Percentiles rank a stretch among this genome's conserved stretches.
Conservation (phyloP, 306 rosid genomes). For the Vigna hirtella region DNA sequence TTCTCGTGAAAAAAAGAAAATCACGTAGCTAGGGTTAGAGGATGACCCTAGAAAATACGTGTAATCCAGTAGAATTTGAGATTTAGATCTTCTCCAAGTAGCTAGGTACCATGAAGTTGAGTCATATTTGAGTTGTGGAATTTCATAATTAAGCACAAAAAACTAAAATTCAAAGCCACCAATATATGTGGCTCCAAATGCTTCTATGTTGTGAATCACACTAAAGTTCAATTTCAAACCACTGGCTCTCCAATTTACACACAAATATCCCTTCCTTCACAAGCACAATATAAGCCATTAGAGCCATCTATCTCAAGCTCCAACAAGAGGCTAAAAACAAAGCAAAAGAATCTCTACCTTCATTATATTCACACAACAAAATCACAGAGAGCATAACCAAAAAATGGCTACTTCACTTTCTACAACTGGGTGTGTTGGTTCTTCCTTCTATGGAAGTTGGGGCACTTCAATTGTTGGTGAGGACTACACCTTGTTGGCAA, state of each 20-base stretch:
- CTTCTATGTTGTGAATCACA: conserved; percentile 41
- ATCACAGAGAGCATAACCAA: background rate
- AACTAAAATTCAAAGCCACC: conserved; percentile 61
- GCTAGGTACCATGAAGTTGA: conserved; percentile 39
- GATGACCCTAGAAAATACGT: conserved; percentile 38
- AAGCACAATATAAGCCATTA: conserved; percentile 51
- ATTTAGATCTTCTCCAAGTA: conserved; percentile 42
- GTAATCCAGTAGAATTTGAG: conserved; percentile 46
- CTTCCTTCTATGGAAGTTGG: conserved; percentile 84
- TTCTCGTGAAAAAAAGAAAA: no score
- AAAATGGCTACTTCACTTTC: conserved; percentile 72
- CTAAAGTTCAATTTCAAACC: conserved; percentile 60
- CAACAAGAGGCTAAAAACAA: conserved; percentile 16
- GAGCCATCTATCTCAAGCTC: conserved; percentile 39
- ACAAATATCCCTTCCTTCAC: conserved; percentile 61
- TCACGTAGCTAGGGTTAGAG: no score
- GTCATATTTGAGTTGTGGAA: conserved; percentile 41
- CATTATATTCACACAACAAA: conserved; percentile 22
- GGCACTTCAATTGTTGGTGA: conserved; percentile 76
- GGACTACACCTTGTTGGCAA: conserved; percentile 58
- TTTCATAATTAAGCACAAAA: background rate
- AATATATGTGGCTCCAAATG: conserved; percentile 58
- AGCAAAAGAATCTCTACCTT: background rate
- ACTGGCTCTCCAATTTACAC: conserved; percentile 68
- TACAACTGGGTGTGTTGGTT: conserved; percentile 60